phyloP scores from a whole-genome alignment of 2,329 filamentous ascomycete species.

The Rhexocercosporidium sp. region DNA sequence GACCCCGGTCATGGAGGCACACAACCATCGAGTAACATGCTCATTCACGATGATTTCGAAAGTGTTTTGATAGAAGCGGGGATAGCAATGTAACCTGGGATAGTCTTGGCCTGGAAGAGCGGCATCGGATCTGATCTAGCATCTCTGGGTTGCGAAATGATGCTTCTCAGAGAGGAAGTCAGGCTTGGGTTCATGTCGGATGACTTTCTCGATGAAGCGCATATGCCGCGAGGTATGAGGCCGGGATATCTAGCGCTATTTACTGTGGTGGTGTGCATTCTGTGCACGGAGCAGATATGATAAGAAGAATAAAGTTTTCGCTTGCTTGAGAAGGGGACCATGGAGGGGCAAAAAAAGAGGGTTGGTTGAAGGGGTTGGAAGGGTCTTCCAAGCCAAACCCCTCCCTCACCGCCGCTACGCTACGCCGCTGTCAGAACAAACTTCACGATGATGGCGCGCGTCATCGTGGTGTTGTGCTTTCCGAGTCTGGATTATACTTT shows the following conservation, averaged over 20 bases:
- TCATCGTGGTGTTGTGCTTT: slow-evolving; percentile 17
- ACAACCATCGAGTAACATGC: neutral
- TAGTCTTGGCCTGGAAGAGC: slow-evolving; percentile 1
- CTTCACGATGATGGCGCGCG: slow-evolving; percentile 9
- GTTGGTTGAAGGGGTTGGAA: neutral
- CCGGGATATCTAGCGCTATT: slow-evolving; percentile 3
- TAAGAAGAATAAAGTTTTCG: slow-evolving; percentile 10
- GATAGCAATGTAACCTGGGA: neutral
- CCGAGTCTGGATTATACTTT: neutral
- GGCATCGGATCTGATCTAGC: slow-evolving; percentile 16
- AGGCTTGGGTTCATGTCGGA: slow-evolving; percentile 6
- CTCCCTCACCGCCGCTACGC: slow-evolving; percentile 18
- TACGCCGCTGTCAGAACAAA: slow-evolving; percentile 12
- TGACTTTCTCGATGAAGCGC: slow-evolving; percentile 22
- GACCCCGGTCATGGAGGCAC: slow-evolving; percentile 15
- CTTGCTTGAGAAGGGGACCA: neutral
- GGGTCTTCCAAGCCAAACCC: slow-evolving; percentile 1
- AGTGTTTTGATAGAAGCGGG: slow-evolving; percentile 12
- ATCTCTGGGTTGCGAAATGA: neutral
- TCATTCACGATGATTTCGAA: slow-evolving; percentile 5
- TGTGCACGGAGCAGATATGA: slow-evolving; percentile 10
- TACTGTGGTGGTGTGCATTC: slow-evolving; percentile 13
- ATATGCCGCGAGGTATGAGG: slow-evolving; percentile 15
- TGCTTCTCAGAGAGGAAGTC: neutral
- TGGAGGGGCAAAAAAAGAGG: slow-evolving; percentile 2